phyloP scores from a whole-genome alignment of 2,329 filamentous ascomycete genomes.

The Didymosphaeria variabile region DNA sequence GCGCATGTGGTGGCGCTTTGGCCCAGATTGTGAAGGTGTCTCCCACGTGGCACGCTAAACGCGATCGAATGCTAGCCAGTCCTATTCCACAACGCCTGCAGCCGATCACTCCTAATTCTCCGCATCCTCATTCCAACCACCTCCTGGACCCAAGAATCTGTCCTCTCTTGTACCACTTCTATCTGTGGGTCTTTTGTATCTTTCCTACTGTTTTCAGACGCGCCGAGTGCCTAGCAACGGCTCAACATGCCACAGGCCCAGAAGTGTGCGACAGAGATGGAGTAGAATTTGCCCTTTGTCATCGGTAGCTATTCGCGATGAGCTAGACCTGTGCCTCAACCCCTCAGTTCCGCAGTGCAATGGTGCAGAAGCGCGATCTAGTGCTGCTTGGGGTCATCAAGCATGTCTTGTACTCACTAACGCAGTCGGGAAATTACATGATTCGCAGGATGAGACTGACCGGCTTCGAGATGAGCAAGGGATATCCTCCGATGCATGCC shows the following conservation, averaged over 20 bases:
- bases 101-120: slow-evolving; percentile 23
- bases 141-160: slow-evolving; percentile 23
- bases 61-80: slow-evolving; percentile 17
- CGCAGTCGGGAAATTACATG: slow-evolving; percentile 27
- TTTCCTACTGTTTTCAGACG: slow-evolving; percentile 34
- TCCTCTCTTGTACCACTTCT: slow-evolving; percentile 29
- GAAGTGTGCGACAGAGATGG: slow-evolving; percentile 18
- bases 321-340: slow-evolving; percentile 12
- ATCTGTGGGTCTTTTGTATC: slow-evolving; percentile 28
- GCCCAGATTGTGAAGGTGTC: background rate
- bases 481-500: slow-evolving; percentile 43
- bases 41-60: slow-evolving; percentile 33
- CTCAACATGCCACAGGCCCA: slow-evolving; percentile 26
- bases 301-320: slow-evolving; percentile 7
- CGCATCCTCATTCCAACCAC: slow-evolving; percentile 35
- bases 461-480: slow-evolving; percentile 36
- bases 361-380: slow-evolving; percentile 16
- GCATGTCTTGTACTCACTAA: slow-evolving; percentile 28
- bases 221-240: slow-evolving; percentile 27
- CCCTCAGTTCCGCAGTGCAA: slow-evolving; percentile 14
- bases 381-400: slow-evolving; percentile 7
- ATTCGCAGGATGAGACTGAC: slow-evolving; percentile 32
- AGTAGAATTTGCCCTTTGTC: slow-evolving; percentile 1
- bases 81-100: slow-evolving; percentile 26
- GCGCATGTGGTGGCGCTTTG: slow-evolving; percentile 15